A percentile compares a stretch with the other conserved stretches of the same genome.
phyloP scores from a whole-genome alignment of 371 early-diverging fungal genomes.

The Cladochytrium tenue region DNA sequence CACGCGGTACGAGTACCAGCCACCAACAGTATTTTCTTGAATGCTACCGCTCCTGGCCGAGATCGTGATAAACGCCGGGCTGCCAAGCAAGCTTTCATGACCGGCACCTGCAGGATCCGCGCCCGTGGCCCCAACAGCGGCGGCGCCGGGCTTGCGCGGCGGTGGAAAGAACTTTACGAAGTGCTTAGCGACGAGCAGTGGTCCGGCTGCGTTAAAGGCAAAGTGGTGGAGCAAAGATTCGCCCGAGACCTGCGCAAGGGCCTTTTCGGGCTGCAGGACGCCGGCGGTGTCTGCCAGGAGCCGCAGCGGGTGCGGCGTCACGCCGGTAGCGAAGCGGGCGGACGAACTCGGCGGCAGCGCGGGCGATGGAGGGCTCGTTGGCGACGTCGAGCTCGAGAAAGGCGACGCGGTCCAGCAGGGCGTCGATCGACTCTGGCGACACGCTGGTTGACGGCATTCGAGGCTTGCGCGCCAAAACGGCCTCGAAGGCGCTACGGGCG shows the following conservation, averaged over 20 bases:
- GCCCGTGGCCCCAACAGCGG: background rate
- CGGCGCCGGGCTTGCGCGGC: background rate
- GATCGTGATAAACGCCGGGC: background rate
- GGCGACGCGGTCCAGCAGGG: background rate
- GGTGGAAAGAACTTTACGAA: background rate
- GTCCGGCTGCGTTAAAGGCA: background rate
- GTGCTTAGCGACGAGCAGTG: background rate
- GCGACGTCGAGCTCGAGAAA: background rate
- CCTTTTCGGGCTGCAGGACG: background rate
- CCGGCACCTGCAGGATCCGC: no score
- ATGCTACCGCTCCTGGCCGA: constrained; percentile 6
- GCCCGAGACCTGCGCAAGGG: background rate
- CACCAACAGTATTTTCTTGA: constrained; percentile 31
- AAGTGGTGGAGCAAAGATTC: background rate
- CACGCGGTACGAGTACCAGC: constrained; percentile 33
- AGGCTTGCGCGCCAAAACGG: background rate
- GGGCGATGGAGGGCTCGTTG: background rate
- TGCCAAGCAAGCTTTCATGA: background rate
- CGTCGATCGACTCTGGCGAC: no score
- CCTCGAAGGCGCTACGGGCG: background rate
- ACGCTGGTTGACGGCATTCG: background rate
- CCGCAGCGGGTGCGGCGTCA: background rate
- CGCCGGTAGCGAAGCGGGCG: background rate
- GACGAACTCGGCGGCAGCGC: background rate
- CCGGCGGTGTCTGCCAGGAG: background rate